Evolutionary conservation across 2,329 filamentous ascomycete genomes (phyloP), one percentile per base, ranked within the genome.

Genomic region (Trichoderma brevicompactum): DNA sequence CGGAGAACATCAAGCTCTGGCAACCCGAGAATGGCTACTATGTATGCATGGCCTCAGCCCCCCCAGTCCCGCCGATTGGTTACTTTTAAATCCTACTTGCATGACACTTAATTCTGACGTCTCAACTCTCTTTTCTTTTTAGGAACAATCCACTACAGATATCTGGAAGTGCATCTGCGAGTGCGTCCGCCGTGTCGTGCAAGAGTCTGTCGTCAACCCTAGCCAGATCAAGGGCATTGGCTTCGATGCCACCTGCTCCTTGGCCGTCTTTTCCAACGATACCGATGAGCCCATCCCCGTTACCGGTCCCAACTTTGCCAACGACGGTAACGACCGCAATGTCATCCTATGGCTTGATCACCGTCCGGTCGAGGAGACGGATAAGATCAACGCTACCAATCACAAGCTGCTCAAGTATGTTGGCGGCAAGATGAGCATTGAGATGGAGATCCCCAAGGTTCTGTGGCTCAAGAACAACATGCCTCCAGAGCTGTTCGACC

Each of bases 391-490:
- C 77, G 87, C 88, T 63, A 98, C 95, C 2, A 85, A 89, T 61
- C 95, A 99, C 82, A 95, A 96, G 77, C 83, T 99, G 62, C 87
- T 99, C 66, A 91, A 93, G 74, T 99, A 99, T 75, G 95, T 99
- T 17, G 95, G 95, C 71, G 95, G 95, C 69, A 94, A 91, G 76
- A 99, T 99, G 95, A 97, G 92, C 76, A 94, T 97, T 70, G 95
- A 99, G 82, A 99, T 99, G 95, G 95, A 99, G 78, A 96, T 99
- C 64, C 95, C 95, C 69, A 99, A 99, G 81, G 92, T 97, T 1
- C 84, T 98, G 65, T 99, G 95, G 95, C 85, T 99, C 75, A 98
- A 98, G 85, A 97, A 97, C 79, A 87, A 98, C 80, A 98, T 99
- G 95, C 91, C 95, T 2, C 85, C 90, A 64, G 92, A 97, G 72